A percentile compares a stretch with the other conserved stretches of the same genome.
Conservation (phyloP, 768 basidiomycete species). For the Plicaturopsis crispa region DNA sequence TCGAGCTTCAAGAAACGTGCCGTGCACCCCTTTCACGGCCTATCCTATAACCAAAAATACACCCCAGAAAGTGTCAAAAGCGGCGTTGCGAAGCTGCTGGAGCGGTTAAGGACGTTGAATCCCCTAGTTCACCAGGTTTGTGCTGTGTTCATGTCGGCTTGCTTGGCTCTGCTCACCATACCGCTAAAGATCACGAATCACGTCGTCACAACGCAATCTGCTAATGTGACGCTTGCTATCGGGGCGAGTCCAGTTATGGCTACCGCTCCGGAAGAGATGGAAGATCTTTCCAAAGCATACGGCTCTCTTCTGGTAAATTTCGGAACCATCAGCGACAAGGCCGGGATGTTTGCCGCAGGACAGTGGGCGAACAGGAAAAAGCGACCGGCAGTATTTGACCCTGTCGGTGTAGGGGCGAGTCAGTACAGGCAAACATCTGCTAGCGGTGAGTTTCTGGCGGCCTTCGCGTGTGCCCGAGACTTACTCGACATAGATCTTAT, state of each 20-base stretch:
- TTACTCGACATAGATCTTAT: conserved; percentile 64
- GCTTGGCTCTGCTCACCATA: background rate
- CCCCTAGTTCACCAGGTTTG: conserved; percentile 80
- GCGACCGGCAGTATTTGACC: conserved; percentile 84
- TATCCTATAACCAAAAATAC: conserved; percentile 12
- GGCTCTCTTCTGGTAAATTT: conserved; percentile 80
- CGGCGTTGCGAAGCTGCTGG: conserved; percentile 41
- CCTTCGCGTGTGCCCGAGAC: no score
- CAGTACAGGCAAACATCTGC: conserved; percentile 52
- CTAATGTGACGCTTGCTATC: conserved; percentile 82
- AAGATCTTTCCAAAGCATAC: conserved; percentile 59
- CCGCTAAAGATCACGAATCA: conserved; percentile 72
- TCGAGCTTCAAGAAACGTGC: conserved; percentile 27
- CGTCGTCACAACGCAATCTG: conserved; percentile 84
- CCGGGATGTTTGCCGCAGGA: conserved; percentile 76
- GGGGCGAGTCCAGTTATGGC: conserved; percentile 96
- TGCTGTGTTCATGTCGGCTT: background rate
- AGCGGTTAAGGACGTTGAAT: conserved; percentile 37
- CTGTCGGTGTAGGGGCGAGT: conserved; percentile 87
- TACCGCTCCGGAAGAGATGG: conserved; percentile 73
- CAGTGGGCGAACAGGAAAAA: conserved; percentile 49
- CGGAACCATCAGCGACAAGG: conserved; percentile 62
- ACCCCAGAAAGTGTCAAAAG: conserved; percentile 29
- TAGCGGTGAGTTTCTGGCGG: no score
- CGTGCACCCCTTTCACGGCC: conserved; percentile 2